Base-by-base conservation (phyloP, 345 rosid genomes). In the Fremontodendron californicum region DNA sequence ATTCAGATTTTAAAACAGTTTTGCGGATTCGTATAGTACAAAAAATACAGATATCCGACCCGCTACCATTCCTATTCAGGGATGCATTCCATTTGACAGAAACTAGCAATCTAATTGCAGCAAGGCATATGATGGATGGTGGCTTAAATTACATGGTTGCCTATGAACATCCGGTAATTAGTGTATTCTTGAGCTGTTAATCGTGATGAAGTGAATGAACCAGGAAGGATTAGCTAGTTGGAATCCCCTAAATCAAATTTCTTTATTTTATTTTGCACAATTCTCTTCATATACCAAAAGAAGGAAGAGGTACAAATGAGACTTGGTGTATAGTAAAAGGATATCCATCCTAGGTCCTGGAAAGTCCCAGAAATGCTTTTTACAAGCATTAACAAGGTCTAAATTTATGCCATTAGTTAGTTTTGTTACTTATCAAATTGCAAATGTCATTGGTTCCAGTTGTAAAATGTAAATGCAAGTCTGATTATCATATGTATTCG, bases 121-220 rank as follows among this genome's bases (percentile, higher is more conserved):
- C 78, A 18, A 75, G 33, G 9, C 64, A 37, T 29, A 1, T 79
- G 39, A 18, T 79, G 78, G 51, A 62, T 27, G 81, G 81, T 39
- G 77, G 19, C 46, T 3, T 19, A 12, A 63, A 52, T 25, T 73
- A 73, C 64, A 73, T 73, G n/a, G 18, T 73, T 13, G 4, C 77
- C 81, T 0, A 73, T 78, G 65, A 78, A 78, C 40, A 18, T 78
- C 43, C 77, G 37, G 3, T 45, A 78, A 54, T 71, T 78, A 16
- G 25, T 48, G 11, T 3, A 48, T 4, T 10, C 29, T 64, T 48
- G 33, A 40, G 13, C 21, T 37, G 6, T 35, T 33, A 1, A 33
- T 33, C 35, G 3, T 3, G 35, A 33, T 33, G 35, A 33, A 1
- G 35, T 33, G 35, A 33, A 33, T 33, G 3, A 33, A 12, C 6